Base-by-base conservation (phyloP, 192 early-diverging fungal species). In the Backusella mclennaniae region DNA sequence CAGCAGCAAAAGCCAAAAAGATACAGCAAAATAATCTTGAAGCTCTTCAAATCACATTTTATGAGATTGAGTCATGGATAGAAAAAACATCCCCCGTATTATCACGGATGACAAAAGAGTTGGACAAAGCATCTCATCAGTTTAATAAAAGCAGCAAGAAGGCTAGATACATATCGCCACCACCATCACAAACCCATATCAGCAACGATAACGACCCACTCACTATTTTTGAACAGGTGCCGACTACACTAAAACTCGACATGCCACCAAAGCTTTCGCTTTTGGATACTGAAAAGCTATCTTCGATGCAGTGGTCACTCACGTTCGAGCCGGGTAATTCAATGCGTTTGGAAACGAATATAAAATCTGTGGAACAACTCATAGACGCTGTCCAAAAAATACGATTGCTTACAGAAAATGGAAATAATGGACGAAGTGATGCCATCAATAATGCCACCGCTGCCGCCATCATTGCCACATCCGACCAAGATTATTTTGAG, bases 31-130 rank as follows among this genome's bases (percentile, higher is more conserved):
- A 83, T 66, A 75, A 83, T 31, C 42, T 83, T 6, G 81, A 83
- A 31, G 74, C 77, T 31, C 44, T 83, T 23, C 81, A 83, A 76
- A 83, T 83, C 69, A 83, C 81, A 36, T 83, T 83, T 70, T 83
- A 79, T 36, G 81, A 83, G 53, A 83, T 83, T 52, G 81, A 83
- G 49, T 73, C 77, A 23, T 83, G 81, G 81, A 83, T 83, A 12
- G 81, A 83, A 49, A 79, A 79, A 35, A 83, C 81, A 8, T 68
- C 77, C 1, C 81, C 81, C 1, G 75, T 83, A 0, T 33, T 83
- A 53, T 69, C 59, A 44, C 77, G 81, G 15, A 83, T 83, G 81
- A 83, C 81, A 8, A 71, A 73, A 2, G 81, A 83, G 38, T 74
- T 83, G 6, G 81, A 83, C 38, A 79, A 76, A 38, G 81, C 77